phyloP scores from a whole-genome alignment of 306 rosid species.

The Phaseolus lunatus region DNA sequence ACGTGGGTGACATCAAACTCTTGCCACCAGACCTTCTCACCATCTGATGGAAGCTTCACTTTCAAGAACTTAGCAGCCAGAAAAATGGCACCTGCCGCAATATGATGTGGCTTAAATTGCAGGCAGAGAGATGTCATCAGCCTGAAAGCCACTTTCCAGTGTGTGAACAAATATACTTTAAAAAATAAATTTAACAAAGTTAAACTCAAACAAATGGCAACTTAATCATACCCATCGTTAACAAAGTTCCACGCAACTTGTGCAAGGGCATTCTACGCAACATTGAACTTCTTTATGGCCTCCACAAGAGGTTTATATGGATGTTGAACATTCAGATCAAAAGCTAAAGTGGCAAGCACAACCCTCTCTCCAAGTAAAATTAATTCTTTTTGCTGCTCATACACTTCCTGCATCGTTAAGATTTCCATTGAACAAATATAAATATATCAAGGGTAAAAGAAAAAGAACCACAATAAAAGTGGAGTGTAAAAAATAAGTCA shows the following conservation, averaged over 20 bases:
- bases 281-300: constrained; percentile 96
- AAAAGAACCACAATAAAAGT: constrained; percentile 24
- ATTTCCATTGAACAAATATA: constrained; percentile 29
- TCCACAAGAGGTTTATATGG: constrained; percentile 99
- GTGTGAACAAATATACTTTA: constrained; percentile 56
- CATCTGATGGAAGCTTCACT: constrained; percentile 98
- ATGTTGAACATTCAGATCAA: constrained; percentile 90
- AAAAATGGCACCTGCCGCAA: constrained; percentile 99
- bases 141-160: constrained; percentile 85
- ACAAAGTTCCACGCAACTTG: constrained; percentile 99
- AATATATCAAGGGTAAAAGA: constrained; percentile 19
- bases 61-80: constrained; percentile 99
- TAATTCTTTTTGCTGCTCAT: constrained; percentile 93
- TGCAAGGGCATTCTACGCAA: constrained; percentile 94
- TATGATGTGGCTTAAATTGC: constrained; percentile 99
- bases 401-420: constrained; percentile 78
- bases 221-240: constrained; percentile 89
- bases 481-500: not conserved
- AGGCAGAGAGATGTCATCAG: constrained; percentile 99
- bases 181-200: constrained; percentile 48
- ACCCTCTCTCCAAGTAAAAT: constrained; percentile 87
- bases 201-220: constrained; percentile 44
- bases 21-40: constrained; percentile 99
- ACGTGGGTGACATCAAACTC: constrained; percentile 99
- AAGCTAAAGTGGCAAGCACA: constrained; percentile 91